Base-by-base conservation (phyloP, 768 basidiomycete genomes). In the Boletus sensibilis region DNA sequence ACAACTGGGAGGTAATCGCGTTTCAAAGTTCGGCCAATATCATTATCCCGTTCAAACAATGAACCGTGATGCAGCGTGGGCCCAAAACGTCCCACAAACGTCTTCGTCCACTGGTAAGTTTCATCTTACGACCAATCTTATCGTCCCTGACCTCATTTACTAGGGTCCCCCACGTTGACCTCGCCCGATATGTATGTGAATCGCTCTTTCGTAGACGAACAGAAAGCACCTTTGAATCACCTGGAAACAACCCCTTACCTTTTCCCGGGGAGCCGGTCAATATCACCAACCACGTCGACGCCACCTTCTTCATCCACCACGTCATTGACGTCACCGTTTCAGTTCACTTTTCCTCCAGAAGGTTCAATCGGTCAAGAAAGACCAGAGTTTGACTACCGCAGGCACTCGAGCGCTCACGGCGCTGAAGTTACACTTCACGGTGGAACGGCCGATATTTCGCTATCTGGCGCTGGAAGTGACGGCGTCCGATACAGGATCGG, bases 341-440 rank as follows among this genome's bases (percentile, higher is more conserved):
- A 81, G 60, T 88, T 88, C 60, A 73, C 81, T 3, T 88, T 86
- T 65, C 67, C 70, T 14, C 75, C 82, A 38, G 85, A 87, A 51
- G 75, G 75, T 37, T 55, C 79, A 47, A 69, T 78, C 50, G 64
- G 75, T 39, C 82, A 83, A 57, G 85, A 88, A 52, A 80, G 83
- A 45, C 44, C 81, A 54, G 86, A 87, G 47, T 87, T 83, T 69
- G 84, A 84, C 71, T 88, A 82, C 65, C 83, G 86, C 63, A 81
- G 85, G 56, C 79, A 81, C 59, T 76, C 81, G 27, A 75, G 73
- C 65, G 68, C 77, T 44, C 82, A 81, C 58, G 73, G 74, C 56
- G 74, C 86, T 41, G 85, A 89, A 57, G 80, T 89, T 46, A 84
- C 85, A 11, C 79, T 90, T 35, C 87, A 89, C 55, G 86, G 86